These are phyloP conservation scores for Aspergillus sp. DNA, from an alignment of 2,329 filamentous ascomycete species.

Conservation along the genomic window DNA sequence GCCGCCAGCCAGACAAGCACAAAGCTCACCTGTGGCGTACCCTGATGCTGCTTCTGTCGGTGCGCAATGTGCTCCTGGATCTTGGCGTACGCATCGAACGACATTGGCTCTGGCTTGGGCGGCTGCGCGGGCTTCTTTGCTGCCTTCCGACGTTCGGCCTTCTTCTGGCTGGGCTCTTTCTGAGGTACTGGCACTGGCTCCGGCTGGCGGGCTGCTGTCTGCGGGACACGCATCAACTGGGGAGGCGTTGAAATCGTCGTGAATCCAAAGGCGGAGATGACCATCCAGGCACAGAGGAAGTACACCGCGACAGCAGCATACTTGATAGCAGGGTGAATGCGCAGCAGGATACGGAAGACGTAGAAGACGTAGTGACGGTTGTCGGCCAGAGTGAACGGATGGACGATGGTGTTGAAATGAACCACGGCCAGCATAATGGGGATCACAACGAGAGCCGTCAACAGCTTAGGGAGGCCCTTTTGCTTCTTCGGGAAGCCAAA, in stretches of 20 bases:
- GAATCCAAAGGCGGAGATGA: constrained; percentile 64
- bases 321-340: constrained; percentile 63
- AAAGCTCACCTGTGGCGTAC: constrained; percentile 51
- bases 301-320: constrained; percentile 73
- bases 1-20: constrained; percentile 66
- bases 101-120: constrained; percentile 23
- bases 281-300: constrained; percentile 67
- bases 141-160: constrained; percentile 20
- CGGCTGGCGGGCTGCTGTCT: background rate
- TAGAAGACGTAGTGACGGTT: constrained; percentile 99
- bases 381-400: constrained; percentile 94
- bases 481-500: constrained; percentile 36
- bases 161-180: constrained; percentile 17
- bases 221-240: constrained; percentile 14
- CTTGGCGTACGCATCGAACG: constrained; percentile 31
- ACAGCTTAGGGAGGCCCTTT: constrained; percentile 41
- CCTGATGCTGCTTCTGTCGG: constrained; percentile 33
- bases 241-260: constrained; percentile 28
- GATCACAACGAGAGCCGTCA: constrained; percentile 39
- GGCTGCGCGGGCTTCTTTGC: constrained; percentile 20
- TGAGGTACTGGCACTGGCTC: constrained; percentile 2
- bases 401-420: constrained; percentile 85
- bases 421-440: constrained; percentile 56
- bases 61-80: constrained; percentile 33
- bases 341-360: constrained; percentile 81